Evolutionary conservation across 306 rosid genomes (phyloP).

Genomic region (Purshia tridentata): DNA sequence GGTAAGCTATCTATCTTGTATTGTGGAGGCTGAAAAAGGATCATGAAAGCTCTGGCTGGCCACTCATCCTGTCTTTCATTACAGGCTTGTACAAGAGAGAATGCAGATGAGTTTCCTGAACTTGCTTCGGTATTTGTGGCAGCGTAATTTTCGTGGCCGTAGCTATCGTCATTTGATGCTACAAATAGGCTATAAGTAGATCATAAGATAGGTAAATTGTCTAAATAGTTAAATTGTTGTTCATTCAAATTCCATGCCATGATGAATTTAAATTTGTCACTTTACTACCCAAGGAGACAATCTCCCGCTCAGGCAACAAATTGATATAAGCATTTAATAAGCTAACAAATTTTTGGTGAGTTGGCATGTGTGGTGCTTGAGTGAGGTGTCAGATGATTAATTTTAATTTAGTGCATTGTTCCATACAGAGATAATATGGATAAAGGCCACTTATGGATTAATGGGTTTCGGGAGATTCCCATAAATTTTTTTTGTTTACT

Average conservation of each 20-base stretch:
- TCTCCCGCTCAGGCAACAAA: not conserved
- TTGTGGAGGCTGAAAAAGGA: conserved; percentile 1
- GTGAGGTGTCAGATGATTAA: not conserved
- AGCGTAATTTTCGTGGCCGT: conserved; percentile 75
- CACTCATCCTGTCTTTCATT: conserved; percentile 12
- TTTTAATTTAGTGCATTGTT: not conserved
- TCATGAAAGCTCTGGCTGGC: conserved; percentile 3
- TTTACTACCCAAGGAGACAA: not conserved
- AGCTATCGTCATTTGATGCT: conserved; percentile 95
- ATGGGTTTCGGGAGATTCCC: too few species aligned
- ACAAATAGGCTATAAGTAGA: conserved; percentile 70
- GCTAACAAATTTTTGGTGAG: not conserved
- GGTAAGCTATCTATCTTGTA: conserved; percentile 52
- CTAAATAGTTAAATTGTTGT: conserved; percentile 10
- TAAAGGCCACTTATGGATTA: too few species aligned
- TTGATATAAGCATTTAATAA: conserved; percentile 2
- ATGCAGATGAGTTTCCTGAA: conserved; percentile 53
- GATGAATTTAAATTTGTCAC: conserved; percentile 2
- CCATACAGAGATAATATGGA: too few species aligned
- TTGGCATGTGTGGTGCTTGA: not conserved
- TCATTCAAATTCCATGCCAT: not conserved
- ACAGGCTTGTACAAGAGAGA: conserved; percentile 88
- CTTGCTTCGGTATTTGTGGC: conserved; percentile 62
- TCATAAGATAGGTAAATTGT: conserved; percentile 36
- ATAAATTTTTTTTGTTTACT: too few species aligned